phyloP scores from a whole-genome alignment of 257 asterid genomes.

The Solanum piurae region DNA sequence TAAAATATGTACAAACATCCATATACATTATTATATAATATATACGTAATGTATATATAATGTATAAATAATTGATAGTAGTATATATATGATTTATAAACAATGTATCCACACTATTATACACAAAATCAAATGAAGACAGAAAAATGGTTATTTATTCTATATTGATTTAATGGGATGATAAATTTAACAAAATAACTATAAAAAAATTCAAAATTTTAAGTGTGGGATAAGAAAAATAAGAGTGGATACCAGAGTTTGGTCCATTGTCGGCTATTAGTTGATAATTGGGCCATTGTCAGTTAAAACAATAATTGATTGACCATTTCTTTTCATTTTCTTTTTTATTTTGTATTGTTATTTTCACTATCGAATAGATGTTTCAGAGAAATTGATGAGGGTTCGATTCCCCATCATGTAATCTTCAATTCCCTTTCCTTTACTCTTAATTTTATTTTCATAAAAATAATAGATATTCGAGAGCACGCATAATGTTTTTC shows the following conservation, averaged over 20 bases:
- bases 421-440: not conserved
- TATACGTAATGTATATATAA: too few species aligned
- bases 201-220: too few species aligned
- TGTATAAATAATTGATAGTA: too few species aligned
- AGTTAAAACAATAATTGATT: too few species aligned
- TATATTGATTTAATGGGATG: not conserved
- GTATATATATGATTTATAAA: too few species aligned
- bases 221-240: too few species aligned
- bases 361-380: not conserved
- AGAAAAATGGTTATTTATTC: not conserved
- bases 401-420: too few species aligned
- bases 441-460: not conserved
- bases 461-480: not conserved
- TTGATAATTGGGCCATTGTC: not conserved
- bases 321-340: not conserved
- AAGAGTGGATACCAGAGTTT: not conserved
- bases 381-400: not conserved
- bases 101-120: too few species aligned
- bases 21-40: too few species aligned
- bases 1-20: not conserved
- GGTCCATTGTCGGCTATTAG: not conserved
- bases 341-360: too few species aligned
- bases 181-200: not conserved
- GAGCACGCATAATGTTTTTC: not conserved
- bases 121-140: not conserved